Evolutionary conservation across 2,329 filamentous ascomycete genomes (phyloP), one percentile per base, ranked within the genome.

Genomic region (Fusarium albidum): DNA sequence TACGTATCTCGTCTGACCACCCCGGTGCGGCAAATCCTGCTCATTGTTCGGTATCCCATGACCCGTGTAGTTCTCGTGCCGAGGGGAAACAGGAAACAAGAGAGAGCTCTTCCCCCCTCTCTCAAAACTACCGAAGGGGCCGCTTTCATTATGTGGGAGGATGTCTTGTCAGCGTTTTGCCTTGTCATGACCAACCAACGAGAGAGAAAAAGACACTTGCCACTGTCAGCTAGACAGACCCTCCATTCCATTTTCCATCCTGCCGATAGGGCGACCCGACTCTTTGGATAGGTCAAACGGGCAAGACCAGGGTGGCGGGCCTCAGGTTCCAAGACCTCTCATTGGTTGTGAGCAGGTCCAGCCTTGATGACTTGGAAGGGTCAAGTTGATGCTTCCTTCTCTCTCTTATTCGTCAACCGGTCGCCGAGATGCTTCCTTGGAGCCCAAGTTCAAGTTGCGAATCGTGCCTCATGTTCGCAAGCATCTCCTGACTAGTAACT

Each of bases 1-100:
- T 49, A 38, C 49, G 56, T 47, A 57, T 54, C 14, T 52, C 45
- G 44, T 59, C 52, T 49, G 32, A 35, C 29, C 34, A 48, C 35
- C 40, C 37, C 26, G 43, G 32, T 49, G 50, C 64, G 50, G 55
- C 35, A 57, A 47, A 45, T 43, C 28, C 27, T 52, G 47, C 31
- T 52, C 18, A 32, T 38, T 41, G 37, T 28, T 35, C 32, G 14
- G 18, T 17, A 40, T 34, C 38, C 18, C 10, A 21, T 32, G 28
- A 31, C 25, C 32, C 14, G 29, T 17, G n/a, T 33, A 15, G 18
- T 33, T 27, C 25, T n/a, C 18, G 6, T 27, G 10, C 31, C 15
- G 26, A 12, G n/a, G n/a, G n/a, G n/a, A n/a, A n/a, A n/a, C n/a
- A n/a, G n/a, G 34, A 21, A 25, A 50, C 49, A 35, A 28, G 38